These are phyloP conservation scores for Blastomyces percursus DNA, from an alignment of 2,329 filamentous ascomycete genomes.

Conservation along the genomic window DNA sequence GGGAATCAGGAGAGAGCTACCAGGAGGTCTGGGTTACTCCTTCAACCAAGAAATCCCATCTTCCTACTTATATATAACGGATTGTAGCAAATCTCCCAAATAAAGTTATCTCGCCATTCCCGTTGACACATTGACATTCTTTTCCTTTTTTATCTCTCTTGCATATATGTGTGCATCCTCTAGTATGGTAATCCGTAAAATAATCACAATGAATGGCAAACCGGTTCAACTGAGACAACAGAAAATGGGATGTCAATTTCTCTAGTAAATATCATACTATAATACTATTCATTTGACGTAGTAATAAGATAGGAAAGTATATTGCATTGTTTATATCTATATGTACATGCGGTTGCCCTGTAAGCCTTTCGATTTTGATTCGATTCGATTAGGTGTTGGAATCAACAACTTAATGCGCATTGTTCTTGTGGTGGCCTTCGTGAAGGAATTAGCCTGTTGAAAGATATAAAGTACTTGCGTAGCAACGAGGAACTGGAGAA, in stretches of 20 bases:
- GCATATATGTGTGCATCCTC: neutral
- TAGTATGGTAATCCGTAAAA: neutral
- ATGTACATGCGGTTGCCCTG: conserved; percentile 19
- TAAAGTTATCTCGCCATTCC: neutral
- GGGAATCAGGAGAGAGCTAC: neutral
- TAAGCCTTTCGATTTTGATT: neutral
- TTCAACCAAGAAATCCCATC: too few relatives aligned
- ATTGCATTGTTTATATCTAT: conserved; percentile 24
- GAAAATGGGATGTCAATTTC: neutral
- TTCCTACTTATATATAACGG: too few relatives aligned
- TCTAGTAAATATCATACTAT: neutral
- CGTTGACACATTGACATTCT: neutral
- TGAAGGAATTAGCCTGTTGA: conserved; percentile 8
- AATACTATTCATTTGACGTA: neutral
- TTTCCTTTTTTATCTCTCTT: neutral
- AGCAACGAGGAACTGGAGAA: conserved; percentile 37
- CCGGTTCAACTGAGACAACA: neutral
- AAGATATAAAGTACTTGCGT: neutral
- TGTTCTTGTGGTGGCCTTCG: conserved; percentile 99
- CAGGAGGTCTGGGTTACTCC: neutral
- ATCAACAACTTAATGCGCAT: conserved; percentile 65
- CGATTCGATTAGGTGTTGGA: neutral
- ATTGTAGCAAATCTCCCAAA: neutral
- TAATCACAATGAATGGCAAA: neutral
- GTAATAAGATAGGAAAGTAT: conserved; percentile 8